Evolutionary conservation across 176 grass and related monocot genomes (phyloP).

Genomic region (Hsuehochloa calcarea): DNA sequence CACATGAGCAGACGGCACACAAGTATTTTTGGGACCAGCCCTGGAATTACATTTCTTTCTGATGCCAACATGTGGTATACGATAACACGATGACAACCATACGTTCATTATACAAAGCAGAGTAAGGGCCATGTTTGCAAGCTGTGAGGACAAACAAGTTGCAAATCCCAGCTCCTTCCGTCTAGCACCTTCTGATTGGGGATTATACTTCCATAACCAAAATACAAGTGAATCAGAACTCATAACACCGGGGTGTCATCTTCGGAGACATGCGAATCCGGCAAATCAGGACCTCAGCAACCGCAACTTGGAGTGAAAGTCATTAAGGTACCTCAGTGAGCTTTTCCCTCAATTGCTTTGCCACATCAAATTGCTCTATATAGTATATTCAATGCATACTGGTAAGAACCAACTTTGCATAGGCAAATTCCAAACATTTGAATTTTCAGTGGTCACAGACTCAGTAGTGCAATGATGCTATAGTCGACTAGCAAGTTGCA

Average conservation of each 20-base stretch:
- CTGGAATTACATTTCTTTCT: neutral
- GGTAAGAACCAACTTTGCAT: conserved; percentile 23
- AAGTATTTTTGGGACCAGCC: neutral
- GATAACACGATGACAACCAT: neutral
- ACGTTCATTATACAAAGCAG: neutral
- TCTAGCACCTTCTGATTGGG: neutral
- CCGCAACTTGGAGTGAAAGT: conserved; percentile 18
- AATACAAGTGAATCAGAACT: neutral
- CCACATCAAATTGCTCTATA: conserved; percentile 87
- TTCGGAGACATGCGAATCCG: conserved; percentile 4
- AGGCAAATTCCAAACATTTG: conserved; percentile 9
- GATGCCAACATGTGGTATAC: conserved; percentile 19
- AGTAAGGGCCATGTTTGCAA: neutral
- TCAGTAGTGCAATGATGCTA: neutral
- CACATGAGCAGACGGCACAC: neutral
- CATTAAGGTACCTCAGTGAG: conserved; percentile 64
- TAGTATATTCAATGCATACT: conserved; percentile 97
- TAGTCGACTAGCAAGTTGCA: neutral
- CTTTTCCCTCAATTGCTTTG: conserved; percentile 84
- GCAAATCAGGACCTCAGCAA: conserved; percentile 61
- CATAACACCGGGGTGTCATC: conserved; percentile 19
- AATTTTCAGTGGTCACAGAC: neutral
- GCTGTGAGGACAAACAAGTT: neutral
- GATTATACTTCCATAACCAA: neutral
- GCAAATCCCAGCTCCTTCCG: neutral